These are phyloP conservation scores for Rhodosporidiobolus odoratus DNA, from an alignment of 768 basidiomycete species.

Conservation along the genomic window DNA sequence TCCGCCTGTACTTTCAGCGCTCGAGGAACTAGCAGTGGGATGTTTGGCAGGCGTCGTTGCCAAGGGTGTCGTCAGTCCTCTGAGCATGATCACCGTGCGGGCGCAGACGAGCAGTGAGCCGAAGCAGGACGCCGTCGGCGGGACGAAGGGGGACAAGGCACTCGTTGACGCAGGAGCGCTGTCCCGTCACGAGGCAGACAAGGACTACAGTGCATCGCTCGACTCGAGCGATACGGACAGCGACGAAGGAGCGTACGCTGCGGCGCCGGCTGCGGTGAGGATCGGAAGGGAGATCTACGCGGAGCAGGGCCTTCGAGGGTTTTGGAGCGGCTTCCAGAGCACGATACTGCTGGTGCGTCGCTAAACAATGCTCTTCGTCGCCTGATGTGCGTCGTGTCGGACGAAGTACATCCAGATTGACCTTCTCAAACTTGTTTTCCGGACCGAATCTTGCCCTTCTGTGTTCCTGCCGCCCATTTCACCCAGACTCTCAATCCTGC, in stretches of 20 bases:
- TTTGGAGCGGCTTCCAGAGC: slow-evolving; percentile 59
- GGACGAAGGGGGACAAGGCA: slow-evolving; percentile 36
- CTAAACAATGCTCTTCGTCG: neutral
- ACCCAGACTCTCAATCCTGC: slow-evolving; percentile 54
- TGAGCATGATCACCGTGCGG: slow-evolving; percentile 57
- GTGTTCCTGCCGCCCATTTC: neutral
- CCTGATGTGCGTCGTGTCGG: too few relatives aligned
- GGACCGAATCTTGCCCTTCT: too few relatives aligned
- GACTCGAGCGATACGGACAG: slow-evolving; percentile 40
- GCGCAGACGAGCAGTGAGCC: slow-evolving; percentile 53
- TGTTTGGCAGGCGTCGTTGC: slow-evolving; percentile 59
- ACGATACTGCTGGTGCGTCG: slow-evolving; percentile 51
- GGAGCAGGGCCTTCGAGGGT: slow-evolving; percentile 55
- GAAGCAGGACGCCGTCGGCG: slow-evolving; percentile 40
- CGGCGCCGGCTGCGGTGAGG: slow-evolving; percentile 24
- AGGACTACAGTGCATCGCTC: slow-evolving; percentile 34
- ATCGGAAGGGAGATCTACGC: slow-evolving; percentile 52
- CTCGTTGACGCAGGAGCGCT: slow-evolving; percentile 9
- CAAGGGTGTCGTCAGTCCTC: slow-evolving; percentile 56
- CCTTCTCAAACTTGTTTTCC: neutral
- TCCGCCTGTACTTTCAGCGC: slow-evolving; percentile 42
- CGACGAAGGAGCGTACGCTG: slow-evolving; percentile 19
- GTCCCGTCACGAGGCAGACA: neutral
- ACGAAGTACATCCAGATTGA: too few relatives aligned
- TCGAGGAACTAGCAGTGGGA: slow-evolving; percentile 57